Base-by-base conservation (phyloP, 768 basidiomycete species). In the Daedaleopsis nitida region DNA sequence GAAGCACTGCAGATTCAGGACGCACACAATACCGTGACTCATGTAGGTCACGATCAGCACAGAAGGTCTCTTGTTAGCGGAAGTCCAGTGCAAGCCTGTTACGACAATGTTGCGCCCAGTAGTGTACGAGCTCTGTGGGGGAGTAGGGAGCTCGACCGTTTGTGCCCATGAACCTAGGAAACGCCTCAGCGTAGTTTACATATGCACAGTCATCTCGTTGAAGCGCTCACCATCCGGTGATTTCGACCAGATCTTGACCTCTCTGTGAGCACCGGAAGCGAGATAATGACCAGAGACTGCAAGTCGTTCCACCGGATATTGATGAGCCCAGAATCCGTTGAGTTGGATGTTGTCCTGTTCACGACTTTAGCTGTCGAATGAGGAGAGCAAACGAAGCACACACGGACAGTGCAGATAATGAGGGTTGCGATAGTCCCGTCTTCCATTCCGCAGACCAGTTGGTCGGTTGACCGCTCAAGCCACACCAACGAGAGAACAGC, bases 371-470 rank as follows among this genome's bases (percentile, higher is more conserved):
- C n/a, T n/a, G n/a, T n/a, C n/a, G n/a, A n/a, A n/a, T n/a, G n/a
- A n/a, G n/a, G n/a, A n/a, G n/a, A n/a, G n/a, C n/a, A n/a, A n/a
- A n/a, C n/a, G n/a, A n/a, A n/a, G n/a, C 34, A 4, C 16, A 21
- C 3, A 34, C 38, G 21, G 19, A 58, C 51, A 37, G 38, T 23
- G 5, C 8, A 1, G 7, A 55, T 12, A 7, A 32, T n/a, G 3
- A 58, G 35, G 10, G 13, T 24, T 9, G 52, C 45, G 23, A 63
- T 43, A 1, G 52, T 58, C 0, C 62, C 62, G 17, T 63, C 62
- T 37, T 58, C 14, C 34, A 63, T 21, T 4, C 62, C 62, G 17
- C 62, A 63, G 1, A 57, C 34, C 2, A 63, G 10, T 4, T 24
- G n/a, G 14, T 50, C 48, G 1, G 17, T 10, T 6, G 32, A 32